Evolutionary conservation across 176 grass and related monocot genomes (phyloP).

Genomic region (Paspalum vaginatum): DNA sequence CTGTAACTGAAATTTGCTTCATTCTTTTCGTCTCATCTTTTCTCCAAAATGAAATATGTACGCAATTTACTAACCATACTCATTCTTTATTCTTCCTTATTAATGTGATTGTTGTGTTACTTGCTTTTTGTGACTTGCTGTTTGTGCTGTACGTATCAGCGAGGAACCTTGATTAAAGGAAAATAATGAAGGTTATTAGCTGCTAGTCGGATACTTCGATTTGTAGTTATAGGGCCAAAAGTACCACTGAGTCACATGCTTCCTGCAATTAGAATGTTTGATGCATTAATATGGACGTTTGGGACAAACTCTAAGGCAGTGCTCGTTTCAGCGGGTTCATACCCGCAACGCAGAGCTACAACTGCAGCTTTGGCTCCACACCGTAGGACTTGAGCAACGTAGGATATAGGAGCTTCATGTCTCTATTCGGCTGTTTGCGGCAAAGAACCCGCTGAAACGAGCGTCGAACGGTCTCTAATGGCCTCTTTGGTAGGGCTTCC

Average conservation of each 20-base stretch:
- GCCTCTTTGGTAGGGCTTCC: too few species aligned
- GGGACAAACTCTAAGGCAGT: background rate
- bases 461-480: too few species aligned
- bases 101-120: background rate
- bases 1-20: background rate
- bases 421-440: too few species aligned
- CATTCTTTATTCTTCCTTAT: background rate
- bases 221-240: conserved; percentile 6
- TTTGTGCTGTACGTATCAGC: background rate
- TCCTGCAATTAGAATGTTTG: background rate
- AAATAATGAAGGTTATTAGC: conserved; percentile 9
- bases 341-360: too few species aligned
- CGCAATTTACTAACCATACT: background rate
- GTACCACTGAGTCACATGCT: background rate
- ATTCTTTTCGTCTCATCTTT: background rate
- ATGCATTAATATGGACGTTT: conserved; percentile 9
- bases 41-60: background rate
- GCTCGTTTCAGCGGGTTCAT: too few species aligned
- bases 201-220: background rate
- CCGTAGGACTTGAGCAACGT: too few species aligned
- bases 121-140: background rate
- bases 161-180: background rate
- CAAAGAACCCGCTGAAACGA: too few species aligned
- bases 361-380: too few species aligned
- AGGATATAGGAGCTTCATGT: too few species aligned